A percentile compares a stretch with the other conserved stretches of the same genome.
phyloP scores from a whole-genome alignment of 192 early-diverging fungal genomes.

The Entophlyctis helioformis region DNA sequence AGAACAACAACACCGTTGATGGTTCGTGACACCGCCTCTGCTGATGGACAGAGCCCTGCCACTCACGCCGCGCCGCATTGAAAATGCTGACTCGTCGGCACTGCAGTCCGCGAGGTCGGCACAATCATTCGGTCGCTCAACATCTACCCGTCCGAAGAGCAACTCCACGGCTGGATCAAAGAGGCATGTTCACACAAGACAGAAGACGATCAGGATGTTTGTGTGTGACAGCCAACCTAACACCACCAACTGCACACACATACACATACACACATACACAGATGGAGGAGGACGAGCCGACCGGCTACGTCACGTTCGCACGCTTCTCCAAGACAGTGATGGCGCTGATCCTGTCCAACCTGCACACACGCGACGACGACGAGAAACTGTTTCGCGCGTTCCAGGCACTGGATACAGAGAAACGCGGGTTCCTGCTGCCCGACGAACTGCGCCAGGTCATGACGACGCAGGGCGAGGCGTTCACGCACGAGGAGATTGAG shows the following conservation, averaged over 20 bases:
- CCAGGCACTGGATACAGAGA: slow-evolving; percentile 32
- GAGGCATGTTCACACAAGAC: slow-evolving; percentile 12
- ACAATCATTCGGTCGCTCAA: slow-evolving; percentile 35
- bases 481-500: slow-evolving; percentile 35
- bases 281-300: slow-evolving; percentile 40
- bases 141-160: slow-evolving; percentile 33
- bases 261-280: not conserved
- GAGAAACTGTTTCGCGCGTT: slow-evolving; percentile 40
- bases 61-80: no score
- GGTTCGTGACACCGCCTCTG: not conserved
- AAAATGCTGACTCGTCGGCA: not conserved
- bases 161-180: slow-evolving; percentile 28
- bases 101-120: slow-evolving; percentile 33
- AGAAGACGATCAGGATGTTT: not conserved
- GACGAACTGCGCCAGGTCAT: slow-evolving; percentile 27
- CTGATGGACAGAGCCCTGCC: not conserved
- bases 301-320: slow-evolving; percentile 27
- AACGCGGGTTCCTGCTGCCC: slow-evolving; percentile 32
- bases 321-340: slow-evolving; percentile 20
- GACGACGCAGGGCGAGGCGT: slow-evolving; percentile 31
- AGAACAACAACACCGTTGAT: not conserved
- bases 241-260: not conserved
- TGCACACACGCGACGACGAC: slow-evolving; percentile 21
- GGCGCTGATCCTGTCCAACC: slow-evolving; percentile 11
- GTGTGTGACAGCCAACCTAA: not conserved